Evolutionary conservation across 1,284 basidiomycete species (phyloP), one percentile per base, ranked within the genome.

Genomic region (Moniliophthora roreri): DNA sequence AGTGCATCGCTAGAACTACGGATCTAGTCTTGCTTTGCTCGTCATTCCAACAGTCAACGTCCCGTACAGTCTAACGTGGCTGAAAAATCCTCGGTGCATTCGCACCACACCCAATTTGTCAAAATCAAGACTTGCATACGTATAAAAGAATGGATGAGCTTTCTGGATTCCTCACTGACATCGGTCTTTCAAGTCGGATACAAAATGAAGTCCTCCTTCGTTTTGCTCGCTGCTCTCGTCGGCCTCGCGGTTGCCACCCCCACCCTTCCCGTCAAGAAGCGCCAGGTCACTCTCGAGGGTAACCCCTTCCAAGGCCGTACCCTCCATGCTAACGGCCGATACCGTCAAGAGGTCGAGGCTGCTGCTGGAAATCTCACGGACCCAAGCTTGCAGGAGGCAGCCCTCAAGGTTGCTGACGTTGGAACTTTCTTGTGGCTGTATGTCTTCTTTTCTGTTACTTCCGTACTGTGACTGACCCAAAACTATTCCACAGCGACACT

Each of bases 341-440:
- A 46, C 44, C n/a, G 24, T 6, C 10, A 4, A 10, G 44, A 46
- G 18, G 44, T 46, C 23, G 28, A 46, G 4, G 24, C 21, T 32
- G 44, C 44, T 32, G 44, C 24, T 32, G 24, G 6, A n/a, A n/a
- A 15, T 6, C 26, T 46, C 44, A 46, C 44, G 10, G 70, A 74
- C 51, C 23, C 72, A 1, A 62, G 67, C n/a, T 60, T 69, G 46
- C 54, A 60, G 41, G 58, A 69, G 18, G 68, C 69, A 59, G 71
- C 72, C 35, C 59, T 63, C 21, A 66, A 64, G 49, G 67, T 75
- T 26, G 72, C 69, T 15, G 60, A 70, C n/a, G 69, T 74, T 58
- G 71, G 72, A 26, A 71, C 67, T 26, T 75, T 75, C 66, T 68
- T 68, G 42, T 75, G 74, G 73, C 63, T 75, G 55, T 72, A 74